These are phyloP conservation scores for Kwoniella europaea DNA, from an alignment of 768 basidiomycete species.

Conservation along the genomic window DNA sequence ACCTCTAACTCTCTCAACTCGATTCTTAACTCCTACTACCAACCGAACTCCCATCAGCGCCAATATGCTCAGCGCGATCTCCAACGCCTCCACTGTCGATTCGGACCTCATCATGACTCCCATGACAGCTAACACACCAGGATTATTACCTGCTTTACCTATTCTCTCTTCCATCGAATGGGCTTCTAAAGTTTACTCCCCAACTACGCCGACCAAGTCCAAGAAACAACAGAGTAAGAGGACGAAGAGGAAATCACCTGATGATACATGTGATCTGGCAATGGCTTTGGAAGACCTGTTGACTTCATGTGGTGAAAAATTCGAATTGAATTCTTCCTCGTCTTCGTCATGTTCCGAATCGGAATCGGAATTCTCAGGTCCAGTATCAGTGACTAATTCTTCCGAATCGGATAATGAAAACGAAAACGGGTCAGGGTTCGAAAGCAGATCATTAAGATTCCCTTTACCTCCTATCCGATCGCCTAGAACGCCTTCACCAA, in stretches of 20 bases:
- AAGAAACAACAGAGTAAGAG: not conserved
- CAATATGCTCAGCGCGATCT: constrained; percentile 11
- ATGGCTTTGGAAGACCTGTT: constrained; percentile 40
- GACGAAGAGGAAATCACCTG: constrained; percentile 16
- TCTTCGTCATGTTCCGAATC: constrained; percentile 2
- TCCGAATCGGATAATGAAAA: not conserved
- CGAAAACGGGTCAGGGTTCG: constrained; percentile 7
- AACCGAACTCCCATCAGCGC: constrained; percentile 10
- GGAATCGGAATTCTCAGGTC: constrained; percentile 20
- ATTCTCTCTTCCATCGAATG: constrained; percentile 24
- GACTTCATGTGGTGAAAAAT: constrained; percentile 37
- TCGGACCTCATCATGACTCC: constrained; percentile 14
- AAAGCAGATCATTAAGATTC: constrained; percentile 15
- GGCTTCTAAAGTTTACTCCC: not conserved
- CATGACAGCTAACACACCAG: constrained; percentile 7
- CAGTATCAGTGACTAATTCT: constrained; percentile 9
- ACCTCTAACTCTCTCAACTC: constrained; percentile 18
- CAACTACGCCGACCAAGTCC: constrained; percentile 15
- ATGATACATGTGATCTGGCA: constrained; percentile 29
- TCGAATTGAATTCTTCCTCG: constrained; percentile 11
- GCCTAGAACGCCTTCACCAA: constrained; percentile 9
- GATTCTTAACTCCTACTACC: constrained; percentile 10
- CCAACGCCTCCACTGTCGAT: constrained; percentile 20
- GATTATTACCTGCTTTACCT: constrained; percentile 17
- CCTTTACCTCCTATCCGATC: constrained; percentile 18